Base-by-base conservation (phyloP, 352 stramenopile genomes). In the Globisporangium emineosum region DNA sequence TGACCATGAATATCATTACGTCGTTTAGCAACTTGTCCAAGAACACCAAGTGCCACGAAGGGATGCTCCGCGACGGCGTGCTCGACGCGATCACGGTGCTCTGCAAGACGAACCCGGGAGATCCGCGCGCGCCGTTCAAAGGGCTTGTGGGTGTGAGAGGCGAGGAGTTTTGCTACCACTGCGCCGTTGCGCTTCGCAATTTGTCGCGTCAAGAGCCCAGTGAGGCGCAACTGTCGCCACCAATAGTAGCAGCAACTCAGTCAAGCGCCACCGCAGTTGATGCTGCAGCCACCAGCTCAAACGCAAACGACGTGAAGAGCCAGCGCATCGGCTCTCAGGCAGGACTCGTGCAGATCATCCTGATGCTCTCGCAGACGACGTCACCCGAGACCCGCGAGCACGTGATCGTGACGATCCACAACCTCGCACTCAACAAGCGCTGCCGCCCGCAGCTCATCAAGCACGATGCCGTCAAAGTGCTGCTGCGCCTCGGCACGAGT, bases 11-110 rank as follows among this genome's bases (percentile, higher is more conserved):
- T 32, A 87, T 93, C 54, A 73, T 89, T 23, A 83, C 75, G 13
- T 81, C 80, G 29, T 71, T 93, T 9, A 90, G 80, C 64, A 82
- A 78, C 58, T 43, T 95, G 57, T 92, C 83, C 13, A 77, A 68
- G 50, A 79, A 90, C 51, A 43, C 70, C 4, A 67, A 58, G 21
- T 89, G 83, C 60, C 86, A 92, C 40, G 86, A 92, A 13, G 59
- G 76, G 5, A 93, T 95, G 83, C 68, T 95, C 15, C 76, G 74
- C 23, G 86, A 95, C 54, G 83, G 85, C 15, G 83, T 73, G 52
- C 67, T 95, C 25, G 82, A 94, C 19, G 67, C 64, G 0, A 63
- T 93, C 13, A 72, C 76, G 4, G 30, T 79, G 6, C 56, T 94
- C 50, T 79, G 72, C 69, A 64, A 67, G 32, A 83, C 73, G 5